Conservation (phyloP, 768 basidiomycete species). For the Amanita fuliginea region DNA sequence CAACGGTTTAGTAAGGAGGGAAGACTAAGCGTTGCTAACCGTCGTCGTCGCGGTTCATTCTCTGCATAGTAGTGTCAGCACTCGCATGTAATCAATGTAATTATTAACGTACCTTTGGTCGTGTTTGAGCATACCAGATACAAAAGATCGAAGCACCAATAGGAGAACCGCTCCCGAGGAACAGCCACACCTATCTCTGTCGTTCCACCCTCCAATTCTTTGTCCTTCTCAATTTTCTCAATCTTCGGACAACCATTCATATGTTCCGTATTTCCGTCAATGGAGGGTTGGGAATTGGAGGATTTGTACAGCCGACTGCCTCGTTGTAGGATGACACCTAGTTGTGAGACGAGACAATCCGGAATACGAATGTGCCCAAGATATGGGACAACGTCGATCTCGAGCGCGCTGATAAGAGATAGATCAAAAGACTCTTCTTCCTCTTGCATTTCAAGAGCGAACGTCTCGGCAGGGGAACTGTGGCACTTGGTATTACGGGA, state of each 20-base stretch:
- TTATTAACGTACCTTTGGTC: constrained; percentile 38
- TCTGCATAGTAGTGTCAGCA: constrained; percentile 27
- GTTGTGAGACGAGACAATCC: constrained; percentile 53
- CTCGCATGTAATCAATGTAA: not conserved
- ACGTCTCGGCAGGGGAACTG: constrained; percentile 48
- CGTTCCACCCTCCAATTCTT: constrained; percentile 36
- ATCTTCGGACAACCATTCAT: constrained; percentile 11
- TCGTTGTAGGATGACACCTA: constrained; percentile 62
- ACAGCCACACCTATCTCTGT: constrained; percentile 46
- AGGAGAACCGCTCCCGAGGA: constrained; percentile 78
- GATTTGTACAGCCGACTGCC: constrained; percentile 56
- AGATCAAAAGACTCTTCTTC: constrained; percentile 81
- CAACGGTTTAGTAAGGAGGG: constrained; percentile 74
- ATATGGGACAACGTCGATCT: constrained; percentile 71
- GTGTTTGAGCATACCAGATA: constrained; percentile 70
- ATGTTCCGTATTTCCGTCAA: not conserved
- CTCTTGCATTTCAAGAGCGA: constrained; percentile 56
- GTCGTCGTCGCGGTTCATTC: constrained; percentile 42
- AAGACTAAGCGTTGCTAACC: constrained; percentile 65
- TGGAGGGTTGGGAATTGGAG: constrained; percentile 7
- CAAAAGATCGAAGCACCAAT: constrained; percentile 86
- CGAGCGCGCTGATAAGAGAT: constrained; percentile 64
- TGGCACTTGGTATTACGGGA: not conserved
- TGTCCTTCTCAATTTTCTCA: constrained; percentile 26
- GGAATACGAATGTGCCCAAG: constrained; percentile 61